phyloP scores from a whole-genome alignment of 2,329 filamentous ascomycete genomes.

The Colletotrichum orbiculare region DNA sequence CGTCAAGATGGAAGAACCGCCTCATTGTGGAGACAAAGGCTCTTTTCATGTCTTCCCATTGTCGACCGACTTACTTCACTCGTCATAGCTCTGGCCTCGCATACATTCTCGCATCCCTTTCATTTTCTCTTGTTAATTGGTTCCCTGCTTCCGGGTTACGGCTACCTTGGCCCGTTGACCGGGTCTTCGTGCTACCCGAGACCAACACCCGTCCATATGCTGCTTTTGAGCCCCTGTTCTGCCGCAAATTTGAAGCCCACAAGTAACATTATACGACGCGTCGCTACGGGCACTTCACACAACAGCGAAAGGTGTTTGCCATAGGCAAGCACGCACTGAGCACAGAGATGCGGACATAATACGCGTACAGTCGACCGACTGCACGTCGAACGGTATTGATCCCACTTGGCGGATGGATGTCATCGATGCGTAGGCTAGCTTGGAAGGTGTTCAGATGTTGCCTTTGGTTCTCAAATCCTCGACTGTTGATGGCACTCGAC shows the following conservation, averaged over 20 bases:
- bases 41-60: constrained; percentile 2
- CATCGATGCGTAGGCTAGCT: too few species aligned
- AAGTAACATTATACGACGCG: not conserved
- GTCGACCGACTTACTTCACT: constrained; percentile 15
- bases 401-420: too few species aligned
- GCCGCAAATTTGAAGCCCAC: constrained; percentile 14
- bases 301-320: not conserved
- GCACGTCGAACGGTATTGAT: too few species aligned
- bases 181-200: constrained; percentile 25
- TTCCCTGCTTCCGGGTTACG: constrained; percentile 22
- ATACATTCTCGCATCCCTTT: not conserved
- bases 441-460: not conserved
- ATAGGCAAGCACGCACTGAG: too few species aligned
- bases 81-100: not conserved
- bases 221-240: constrained; percentile 8
- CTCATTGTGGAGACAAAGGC: constrained; percentile 5
- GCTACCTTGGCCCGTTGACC: constrained; percentile 29
- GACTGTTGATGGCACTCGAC: not conserved
- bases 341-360: too few species aligned
- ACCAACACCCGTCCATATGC: constrained; percentile 14
- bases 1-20: constrained; percentile 17
- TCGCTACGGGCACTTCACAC: constrained; percentile 8
- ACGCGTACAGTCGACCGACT: too few species aligned
- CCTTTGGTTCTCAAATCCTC: not conserved
- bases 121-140: not conserved